A percentile compares a stretch with the other conserved stretches of the same genome.
phyloP scores from a whole-genome alignment of 257 asterid genomes.

The Echium plantagineum region DNA sequence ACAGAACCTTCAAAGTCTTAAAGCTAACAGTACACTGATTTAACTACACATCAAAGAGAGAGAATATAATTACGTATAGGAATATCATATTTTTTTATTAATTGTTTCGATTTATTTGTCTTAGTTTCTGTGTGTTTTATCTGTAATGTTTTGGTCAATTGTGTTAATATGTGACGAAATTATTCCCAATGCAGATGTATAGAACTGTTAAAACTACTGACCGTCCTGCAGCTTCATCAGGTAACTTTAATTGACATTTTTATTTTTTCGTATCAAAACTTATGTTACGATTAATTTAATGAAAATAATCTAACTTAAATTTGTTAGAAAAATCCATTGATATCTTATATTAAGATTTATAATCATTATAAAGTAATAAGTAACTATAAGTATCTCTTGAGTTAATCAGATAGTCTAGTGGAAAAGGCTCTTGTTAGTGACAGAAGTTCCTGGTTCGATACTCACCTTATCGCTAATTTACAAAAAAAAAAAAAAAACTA shows the following conservation, averaged over 20 bases:
- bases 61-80: slow-evolving; percentile 8
- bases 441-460: too few relatives aligned
- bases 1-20: slow-evolving; percentile 27
- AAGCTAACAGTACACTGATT: slow-evolving; percentile 17
- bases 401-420: too few relatives aligned
- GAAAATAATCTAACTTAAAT: too few relatives aligned
- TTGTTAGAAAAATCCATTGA: too few relatives aligned
- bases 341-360: too few relatives aligned
- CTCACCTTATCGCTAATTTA: too few relatives aligned
- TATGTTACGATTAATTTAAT: too few relatives aligned
- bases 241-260: slow-evolving; percentile 35
- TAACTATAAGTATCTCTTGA: too few relatives aligned
- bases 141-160: slow-evolving; percentile 6
- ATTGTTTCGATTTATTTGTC: not conserved
- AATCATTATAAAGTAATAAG: too few relatives aligned
- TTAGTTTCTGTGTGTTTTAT: not conserved
- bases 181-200: slow-evolving; percentile 71
- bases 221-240: slow-evolving; percentile 93
- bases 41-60: slow-evolving; percentile 6
- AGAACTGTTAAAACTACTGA: slow-evolving; percentile 92
- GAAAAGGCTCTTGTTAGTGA: too few relatives aligned
- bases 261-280: too few relatives aligned
- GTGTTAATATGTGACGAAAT: slow-evolving; percentile 13
- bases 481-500: too few relatives aligned
- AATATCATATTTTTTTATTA: not conserved